These are phyloP conservation scores for Roridomyces roridus DNA, from an alignment of 768 basidiomycete genomes.

Conservation along the genomic window DNA sequence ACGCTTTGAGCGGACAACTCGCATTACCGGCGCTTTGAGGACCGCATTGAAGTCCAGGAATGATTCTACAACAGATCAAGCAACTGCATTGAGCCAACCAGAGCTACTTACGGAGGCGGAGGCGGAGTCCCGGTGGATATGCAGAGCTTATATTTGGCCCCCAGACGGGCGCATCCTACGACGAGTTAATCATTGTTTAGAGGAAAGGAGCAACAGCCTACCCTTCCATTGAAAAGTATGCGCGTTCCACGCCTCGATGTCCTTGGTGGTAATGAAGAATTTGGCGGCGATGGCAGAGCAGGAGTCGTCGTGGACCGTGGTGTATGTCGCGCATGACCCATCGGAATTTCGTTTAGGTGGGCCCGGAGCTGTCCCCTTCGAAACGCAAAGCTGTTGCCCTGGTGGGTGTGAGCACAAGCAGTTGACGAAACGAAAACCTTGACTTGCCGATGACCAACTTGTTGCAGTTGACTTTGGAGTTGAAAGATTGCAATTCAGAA, in stretches of 20 bases:
- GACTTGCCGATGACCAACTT: constrained; percentile 10
- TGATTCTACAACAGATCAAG: constrained; percentile 17
- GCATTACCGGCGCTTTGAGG: constrained; percentile 26
- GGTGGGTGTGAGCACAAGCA: too few species aligned
- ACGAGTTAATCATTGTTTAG: too few species aligned
- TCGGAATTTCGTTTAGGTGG: constrained; percentile 10
- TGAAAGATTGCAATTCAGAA: constrained; percentile 18
- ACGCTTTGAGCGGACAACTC: constrained; percentile 30
- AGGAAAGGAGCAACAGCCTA: neutral
- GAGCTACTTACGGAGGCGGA: constrained; percentile 25
- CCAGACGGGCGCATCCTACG: constrained; percentile 25
- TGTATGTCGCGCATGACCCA: constrained; percentile 26
- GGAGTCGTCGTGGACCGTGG: constrained; percentile 11
- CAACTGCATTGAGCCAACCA: neutral
- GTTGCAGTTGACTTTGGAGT: constrained; percentile 24
- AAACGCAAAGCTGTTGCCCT: constrained; percentile 27
- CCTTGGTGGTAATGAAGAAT: constrained; percentile 22
- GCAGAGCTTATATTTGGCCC: constrained; percentile 25
- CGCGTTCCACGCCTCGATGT: constrained; percentile 26
- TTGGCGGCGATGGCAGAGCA: constrained; percentile 25
- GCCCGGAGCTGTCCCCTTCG: constrained; percentile 19
- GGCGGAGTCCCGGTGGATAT: constrained; percentile 31
- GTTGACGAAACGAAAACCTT: too few species aligned
- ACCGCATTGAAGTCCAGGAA: constrained; percentile 27
- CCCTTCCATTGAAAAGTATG: constrained; percentile 29